Evolutionary conservation across 345 rosid genomes (phyloP).

Genomic region (Citrus sinensis): DNA sequence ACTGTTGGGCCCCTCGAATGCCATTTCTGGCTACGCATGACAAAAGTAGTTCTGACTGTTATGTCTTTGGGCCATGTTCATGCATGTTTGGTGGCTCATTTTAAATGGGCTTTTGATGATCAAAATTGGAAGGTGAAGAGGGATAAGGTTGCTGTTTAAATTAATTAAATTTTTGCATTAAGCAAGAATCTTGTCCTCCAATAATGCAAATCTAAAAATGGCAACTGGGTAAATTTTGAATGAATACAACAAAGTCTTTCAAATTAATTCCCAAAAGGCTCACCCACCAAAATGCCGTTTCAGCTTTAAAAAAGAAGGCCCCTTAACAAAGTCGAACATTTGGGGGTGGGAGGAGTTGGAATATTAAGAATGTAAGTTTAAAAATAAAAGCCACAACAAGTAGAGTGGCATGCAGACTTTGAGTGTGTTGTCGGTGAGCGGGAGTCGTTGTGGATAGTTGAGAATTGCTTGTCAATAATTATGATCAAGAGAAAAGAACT

Average conservation of each 20-base stretch:
- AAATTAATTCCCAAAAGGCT: not conserved
- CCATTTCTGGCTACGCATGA: not conserved
- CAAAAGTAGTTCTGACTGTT: not conserved
- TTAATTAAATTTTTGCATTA: not conserved
- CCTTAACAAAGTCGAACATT: not conserved
- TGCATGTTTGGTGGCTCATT: conserved; percentile 1
- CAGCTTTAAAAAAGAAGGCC: not conserved
- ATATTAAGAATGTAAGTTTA: not conserved
- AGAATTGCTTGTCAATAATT: not conserved
- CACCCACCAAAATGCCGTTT: not conserved
- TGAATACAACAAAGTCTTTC: not conserved
- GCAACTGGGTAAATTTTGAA: not conserved
- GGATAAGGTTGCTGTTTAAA: not conserved
- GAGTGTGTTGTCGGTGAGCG: not conserved
- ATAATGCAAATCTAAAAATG: not conserved
- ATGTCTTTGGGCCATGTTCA: not conserved
- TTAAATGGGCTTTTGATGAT: not conserved
- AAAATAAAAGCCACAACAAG: not conserved
- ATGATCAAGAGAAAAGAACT: not conserved
- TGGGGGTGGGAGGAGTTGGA: no score
- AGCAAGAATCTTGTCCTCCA: not conserved
- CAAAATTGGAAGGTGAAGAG: not conserved
- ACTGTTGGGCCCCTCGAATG: not conserved
- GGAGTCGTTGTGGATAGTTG: not conserved
- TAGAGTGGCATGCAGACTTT: not conserved